Percentiles rank a stretch among this genome's conserved stretches.
Evolutionary conservation across 2,329 filamentous ascomycete genomes (phyloP).

Genomic region (Acephala macrosclerotiorum): DNA sequence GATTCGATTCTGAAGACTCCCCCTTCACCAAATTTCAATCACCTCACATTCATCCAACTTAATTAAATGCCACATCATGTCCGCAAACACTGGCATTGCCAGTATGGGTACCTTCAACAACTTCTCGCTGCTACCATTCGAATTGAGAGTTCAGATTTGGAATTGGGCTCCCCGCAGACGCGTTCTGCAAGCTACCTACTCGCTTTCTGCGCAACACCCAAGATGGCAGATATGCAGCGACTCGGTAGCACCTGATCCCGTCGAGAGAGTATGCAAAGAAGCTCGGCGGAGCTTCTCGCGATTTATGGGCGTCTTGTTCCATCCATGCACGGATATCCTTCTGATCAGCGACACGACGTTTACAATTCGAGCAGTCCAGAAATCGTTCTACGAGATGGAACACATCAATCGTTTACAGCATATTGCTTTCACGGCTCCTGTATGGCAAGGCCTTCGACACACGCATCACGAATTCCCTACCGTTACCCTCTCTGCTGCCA

Average conservation of each 20-base stretch:
- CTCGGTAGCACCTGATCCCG: not conserved
- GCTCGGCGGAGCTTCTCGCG: not conserved
- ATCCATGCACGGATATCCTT: not conserved
- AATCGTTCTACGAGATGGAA: not conserved
- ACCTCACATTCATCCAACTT: no score
- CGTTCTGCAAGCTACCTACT: not conserved
- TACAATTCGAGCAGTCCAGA: not conserved
- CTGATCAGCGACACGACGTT: not conserved
- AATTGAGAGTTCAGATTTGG: not conserved
- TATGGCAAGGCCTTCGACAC: not conserved
- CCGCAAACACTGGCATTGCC: no score
- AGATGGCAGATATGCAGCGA: not conserved
- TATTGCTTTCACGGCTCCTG: not conserved
- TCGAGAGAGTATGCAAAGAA: not conserved
- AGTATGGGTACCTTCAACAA: not conserved
- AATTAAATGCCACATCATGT: no score
- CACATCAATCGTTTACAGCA: not conserved
- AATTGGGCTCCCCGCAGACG: not conserved
- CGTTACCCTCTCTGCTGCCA: not conserved
- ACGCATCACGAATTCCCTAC: slow-evolving; percentile 1
- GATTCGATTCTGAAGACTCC: no score
- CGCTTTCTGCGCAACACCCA: not conserved
- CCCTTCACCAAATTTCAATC: no score
- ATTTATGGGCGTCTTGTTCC: not conserved
- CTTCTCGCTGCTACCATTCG: not conserved